These are phyloP conservation scores for Blepharisma japonicum DNA, from an alignment of 73 alveolate species.

Conservation along the genomic window DNA sequence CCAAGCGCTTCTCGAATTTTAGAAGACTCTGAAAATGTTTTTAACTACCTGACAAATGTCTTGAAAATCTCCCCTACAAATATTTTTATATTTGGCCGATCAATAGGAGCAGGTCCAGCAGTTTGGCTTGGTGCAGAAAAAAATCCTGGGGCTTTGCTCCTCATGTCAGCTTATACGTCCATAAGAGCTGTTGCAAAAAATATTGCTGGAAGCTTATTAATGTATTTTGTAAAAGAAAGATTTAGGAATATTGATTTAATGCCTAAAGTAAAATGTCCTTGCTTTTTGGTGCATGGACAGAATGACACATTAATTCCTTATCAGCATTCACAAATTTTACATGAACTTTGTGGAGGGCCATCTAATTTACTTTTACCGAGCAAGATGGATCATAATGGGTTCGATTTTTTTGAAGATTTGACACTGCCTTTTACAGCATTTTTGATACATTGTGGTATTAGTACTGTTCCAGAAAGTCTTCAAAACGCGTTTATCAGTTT, in stretches of 20 bases:
- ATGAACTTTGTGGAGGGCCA: slow-evolving; percentile 79
- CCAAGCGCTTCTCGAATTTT: slow-evolving; percentile 65
- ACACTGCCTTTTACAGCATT: slow-evolving; percentile 12
- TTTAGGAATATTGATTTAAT: slow-evolving; percentile 72
- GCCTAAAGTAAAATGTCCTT: slow-evolving; percentile 81
- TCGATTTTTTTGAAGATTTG: slow-evolving; percentile 71
- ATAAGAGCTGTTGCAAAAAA: slow-evolving; percentile 73
- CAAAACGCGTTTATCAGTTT: too few species aligned
- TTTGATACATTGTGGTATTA: slow-evolving; percentile 20
- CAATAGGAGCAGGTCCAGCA: slow-evolving; percentile 93
- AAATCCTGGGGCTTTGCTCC: slow-evolving; percentile 67
- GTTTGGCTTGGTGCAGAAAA: slow-evolving; percentile 64
- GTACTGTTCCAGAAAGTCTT: not conserved
- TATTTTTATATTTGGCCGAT: slow-evolving; percentile 79
- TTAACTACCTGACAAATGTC: slow-evolving; percentile 32
- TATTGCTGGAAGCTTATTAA: slow-evolving; percentile 60
- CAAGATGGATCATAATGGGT: slow-evolving; percentile 88
- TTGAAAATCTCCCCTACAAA: slow-evolving; percentile 46
- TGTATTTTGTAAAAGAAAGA: slow-evolving; percentile 71
- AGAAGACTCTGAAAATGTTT: slow-evolving; percentile 64
- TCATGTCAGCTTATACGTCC: slow-evolving; percentile 79
- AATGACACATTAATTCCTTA: slow-evolving; percentile 88
- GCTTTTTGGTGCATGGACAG: slow-evolving; percentile 92
- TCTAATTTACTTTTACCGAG: slow-evolving; percentile 70
- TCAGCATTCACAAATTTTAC: slow-evolving; percentile 74